Percentiles rank a stretch among this genome's conserved stretches.
Conservation (phyloP, 208 protist genomes). For the Leishmania turanica region DNA sequence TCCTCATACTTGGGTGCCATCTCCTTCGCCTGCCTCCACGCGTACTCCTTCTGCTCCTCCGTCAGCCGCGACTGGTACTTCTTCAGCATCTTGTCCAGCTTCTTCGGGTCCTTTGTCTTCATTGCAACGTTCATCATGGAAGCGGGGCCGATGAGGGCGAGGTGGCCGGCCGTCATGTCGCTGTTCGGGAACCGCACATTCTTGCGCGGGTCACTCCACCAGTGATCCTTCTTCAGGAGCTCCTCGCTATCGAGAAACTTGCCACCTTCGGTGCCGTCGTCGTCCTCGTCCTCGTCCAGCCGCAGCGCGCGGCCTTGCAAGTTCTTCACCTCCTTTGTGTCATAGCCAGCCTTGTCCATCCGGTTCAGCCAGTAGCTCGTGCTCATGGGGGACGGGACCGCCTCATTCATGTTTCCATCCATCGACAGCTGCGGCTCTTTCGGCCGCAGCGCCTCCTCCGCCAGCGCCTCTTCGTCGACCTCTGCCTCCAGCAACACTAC, state of each 20-base stretch:
- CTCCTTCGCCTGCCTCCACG: slow-evolving; percentile 89
- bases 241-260: slow-evolving; percentile 85
- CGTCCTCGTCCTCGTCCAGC: slow-evolving; percentile 65
- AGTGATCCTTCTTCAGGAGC: slow-evolving; percentile 88
- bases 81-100: slow-evolving; percentile 84
- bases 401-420: slow-evolving; percentile 80
- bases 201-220: slow-evolving; percentile 88
- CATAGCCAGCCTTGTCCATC: slow-evolving; percentile 84
- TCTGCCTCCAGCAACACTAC: slow-evolving; percentile 70
- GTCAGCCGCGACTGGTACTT: slow-evolving; percentile 83
- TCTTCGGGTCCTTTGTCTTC: slow-evolving; percentile 82
- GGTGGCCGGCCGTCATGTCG: slow-evolving; percentile 80
- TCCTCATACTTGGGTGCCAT: slow-evolving; percentile 89
- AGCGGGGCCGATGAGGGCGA: slow-evolving; percentile 81
- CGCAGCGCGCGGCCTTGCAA: slow-evolving; percentile 75
- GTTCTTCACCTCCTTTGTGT: slow-evolving; percentile 79
- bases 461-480: slow-evolving; percentile 53
- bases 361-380: slow-evolving; percentile 88
- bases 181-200: slow-evolving; percentile 82
- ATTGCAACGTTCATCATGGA: slow-evolving; percentile 91
- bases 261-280: slow-evolving; percentile 40
- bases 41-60: slow-evolving; percentile 87
- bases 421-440: slow-evolving; percentile 50
- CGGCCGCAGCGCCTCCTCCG: slow-evolving; percentile 49
- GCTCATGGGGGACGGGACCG: slow-evolving; percentile 84